phyloP scores from a whole-genome alignment of 768 basidiomycete genomes.

The Cyclocybe aegerita region DNA sequence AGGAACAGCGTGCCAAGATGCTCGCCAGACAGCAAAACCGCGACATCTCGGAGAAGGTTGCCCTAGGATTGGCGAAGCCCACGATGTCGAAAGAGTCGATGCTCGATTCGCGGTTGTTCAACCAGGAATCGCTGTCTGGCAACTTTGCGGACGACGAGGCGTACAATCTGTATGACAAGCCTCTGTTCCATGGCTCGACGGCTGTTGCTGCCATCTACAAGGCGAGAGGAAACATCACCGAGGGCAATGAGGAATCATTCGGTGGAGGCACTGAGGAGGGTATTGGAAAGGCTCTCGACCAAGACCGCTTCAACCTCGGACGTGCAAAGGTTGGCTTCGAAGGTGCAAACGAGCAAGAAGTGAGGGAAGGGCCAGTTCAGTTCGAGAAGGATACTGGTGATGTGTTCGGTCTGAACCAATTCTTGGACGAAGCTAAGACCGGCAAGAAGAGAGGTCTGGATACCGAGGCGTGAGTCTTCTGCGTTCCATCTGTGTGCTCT shows the following conservation, averaged over 20 bases:
- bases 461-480: slow-evolving; percentile 57
- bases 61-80: slow-evolving; percentile 96
- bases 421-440: slow-evolving; percentile 95
- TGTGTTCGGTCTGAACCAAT: slow-evolving; percentile 95
- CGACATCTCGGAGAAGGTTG: slow-evolving; percentile 99
- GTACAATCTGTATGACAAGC: slow-evolving; percentile 94
- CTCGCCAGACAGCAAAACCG: slow-evolving; percentile 95
- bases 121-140: slow-evolving; percentile 83
- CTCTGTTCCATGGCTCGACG: slow-evolving; percentile 93
- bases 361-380: slow-evolving; percentile 91
- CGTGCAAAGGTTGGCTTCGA: slow-evolving; percentile 86
- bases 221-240: slow-evolving; percentile 81
- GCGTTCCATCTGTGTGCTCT: not conserved
- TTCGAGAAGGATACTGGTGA: slow-evolving; percentile 98
- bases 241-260: slow-evolving; percentile 88
- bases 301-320: slow-evolving; percentile 92
- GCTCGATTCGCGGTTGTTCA: slow-evolving; percentile 96
- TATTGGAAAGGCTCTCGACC: slow-evolving; percentile 84
- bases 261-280: slow-evolving; percentile 97
- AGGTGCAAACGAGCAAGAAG: slow-evolving; percentile 83
- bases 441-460: slow-evolving; percentile 91
- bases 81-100: slow-evolving; percentile 95
- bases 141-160: slow-evolving; percentile 89
- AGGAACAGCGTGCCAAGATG: slow-evolving; percentile 94
- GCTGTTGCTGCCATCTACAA: slow-evolving; percentile 99